Percentiles rank a stretch among this genome's conserved stretches.
These are phyloP conservation scores for Starmerella bombi DNA, from an alignment of 805 yeast species.

Conservation along the genomic window DNA sequence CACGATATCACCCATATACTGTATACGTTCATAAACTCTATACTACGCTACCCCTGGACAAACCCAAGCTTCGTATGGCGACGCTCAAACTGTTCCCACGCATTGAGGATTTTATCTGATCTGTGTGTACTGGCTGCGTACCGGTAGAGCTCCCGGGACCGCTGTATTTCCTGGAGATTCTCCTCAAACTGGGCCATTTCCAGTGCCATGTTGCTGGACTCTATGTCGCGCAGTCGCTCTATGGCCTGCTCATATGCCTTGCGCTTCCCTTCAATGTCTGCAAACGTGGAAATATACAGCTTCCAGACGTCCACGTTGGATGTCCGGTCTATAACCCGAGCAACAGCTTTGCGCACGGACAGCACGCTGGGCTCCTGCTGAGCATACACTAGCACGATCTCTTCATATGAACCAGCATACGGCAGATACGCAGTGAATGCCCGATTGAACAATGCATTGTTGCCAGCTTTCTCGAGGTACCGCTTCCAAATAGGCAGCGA, in stretches of 20 bases:
- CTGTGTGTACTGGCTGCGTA: conserved; percentile 29
- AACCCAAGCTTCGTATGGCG: too few relatives aligned
- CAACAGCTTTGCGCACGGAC: conserved; percentile 5
- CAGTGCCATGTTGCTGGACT: conserved; percentile 33
- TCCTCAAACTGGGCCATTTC: conserved; percentile 46
- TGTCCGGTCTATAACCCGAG: conserved; percentile 1
- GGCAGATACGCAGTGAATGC: conserved; percentile 1
- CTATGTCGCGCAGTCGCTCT: conserved; percentile 33
- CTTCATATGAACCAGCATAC: conserved; percentile 5
- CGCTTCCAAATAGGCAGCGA: conserved; percentile 12
- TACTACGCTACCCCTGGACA: too few relatives aligned
- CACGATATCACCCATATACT: too few relatives aligned
- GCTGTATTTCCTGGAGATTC: conserved; percentile 35
- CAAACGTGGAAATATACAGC: conserved; percentile 5
- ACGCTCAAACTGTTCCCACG: conserved; percentile 2
- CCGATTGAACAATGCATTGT: background rate
- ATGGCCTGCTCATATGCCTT: conserved; percentile 42
- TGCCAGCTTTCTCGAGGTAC: background rate
- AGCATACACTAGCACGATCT: conserved; percentile 8
- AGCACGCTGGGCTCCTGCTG: conserved; percentile 8
- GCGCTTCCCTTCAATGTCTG: conserved; percentile 29
- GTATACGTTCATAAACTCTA: too few relatives aligned
- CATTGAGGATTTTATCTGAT: background rate
- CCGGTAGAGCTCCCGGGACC: conserved; percentile 52
- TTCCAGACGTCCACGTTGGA: conserved; percentile 3